Base-by-base conservation (phyloP, 1,139 yeast genomes). In the Debaryomyces fabryi region DNA sequence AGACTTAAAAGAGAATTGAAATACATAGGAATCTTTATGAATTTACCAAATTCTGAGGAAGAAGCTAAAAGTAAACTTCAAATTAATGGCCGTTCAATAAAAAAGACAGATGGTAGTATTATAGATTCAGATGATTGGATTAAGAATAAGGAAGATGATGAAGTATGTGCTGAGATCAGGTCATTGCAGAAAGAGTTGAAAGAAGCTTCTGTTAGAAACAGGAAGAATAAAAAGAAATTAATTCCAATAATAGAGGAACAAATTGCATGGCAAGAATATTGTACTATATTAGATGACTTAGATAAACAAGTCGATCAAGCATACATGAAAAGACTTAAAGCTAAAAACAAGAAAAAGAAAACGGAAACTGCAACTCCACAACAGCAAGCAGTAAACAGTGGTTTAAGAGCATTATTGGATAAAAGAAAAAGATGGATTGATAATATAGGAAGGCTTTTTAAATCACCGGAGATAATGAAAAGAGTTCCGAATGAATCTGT, bases 271-370 rank as follows among this genome's bases (percentile, higher is more conserved):
- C 97, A 93, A 64, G 99, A 95, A 64, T 95, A 90, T 64, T 75
- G 85, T 49, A 88, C 95, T 12, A 91, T 95, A 48, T 69, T 92
- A 52, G 98, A 93, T 49, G 98, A 93, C 63, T 75, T 95, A 57
- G 97, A 95, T 65, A 93, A 92, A 63, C 99, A 95, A 67, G 93
- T 93, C 24, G 99, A 95, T 64, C 98, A 90, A 67, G 93, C 96
- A 10, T 93, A 91, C 63, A 73, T 88, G 58, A 88, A 92, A 66
- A 77, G 97, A 51, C 79, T 88, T 52, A 83, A 92, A 58, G 90
- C 85, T n/a, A 87, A 90, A 50, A 87, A 86, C 54, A 86, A 86
- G 67, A 88, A 87, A 68, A 86, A 87, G 71, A 88, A 86, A 72
- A 79, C 81, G 49, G 72, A 68, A 42, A 53, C 60, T 6, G 59